Evolutionary conservation across 1,284 basidiomycete genomes (phyloP).

Genomic region (Erythrobasidium hasegawianum): DNA sequence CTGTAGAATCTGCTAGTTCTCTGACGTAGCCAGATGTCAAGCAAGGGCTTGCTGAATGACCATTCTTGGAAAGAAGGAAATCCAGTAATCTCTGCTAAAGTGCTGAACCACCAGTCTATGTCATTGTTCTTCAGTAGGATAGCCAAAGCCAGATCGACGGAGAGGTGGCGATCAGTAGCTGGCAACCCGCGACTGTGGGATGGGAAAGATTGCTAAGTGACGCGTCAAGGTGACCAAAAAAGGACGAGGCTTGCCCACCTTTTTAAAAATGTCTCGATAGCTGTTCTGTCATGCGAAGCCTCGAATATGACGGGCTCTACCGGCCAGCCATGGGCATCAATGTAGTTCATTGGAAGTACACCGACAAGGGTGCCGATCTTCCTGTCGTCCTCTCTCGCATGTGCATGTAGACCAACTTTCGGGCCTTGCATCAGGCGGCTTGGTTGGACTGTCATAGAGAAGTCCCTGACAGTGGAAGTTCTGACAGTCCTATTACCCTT

Average conservation of each 20-base stretch:
- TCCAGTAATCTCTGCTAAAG: background rate
- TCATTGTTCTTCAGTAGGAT: conserved; percentile 6
- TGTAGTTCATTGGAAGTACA: background rate
- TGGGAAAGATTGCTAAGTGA: background rate
- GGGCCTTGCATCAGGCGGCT: background rate
- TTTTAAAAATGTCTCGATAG: background rate
- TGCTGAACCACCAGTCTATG: conserved; percentile 13
- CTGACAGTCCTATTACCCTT: too few relatives aligned
- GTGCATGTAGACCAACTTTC: background rate
- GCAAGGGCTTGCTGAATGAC: background rate
- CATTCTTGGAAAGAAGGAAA: background rate
- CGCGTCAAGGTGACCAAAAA: background rate
- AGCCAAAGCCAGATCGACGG: background rate
- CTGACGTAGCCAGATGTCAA: background rate
- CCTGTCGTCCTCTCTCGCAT: background rate
- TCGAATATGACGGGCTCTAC: background rate
- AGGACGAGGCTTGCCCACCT: background rate
- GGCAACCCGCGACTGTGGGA: conserved; percentile 1
- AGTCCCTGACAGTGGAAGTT: background rate
- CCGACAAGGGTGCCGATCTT: background rate
- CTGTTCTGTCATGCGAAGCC: background rate
- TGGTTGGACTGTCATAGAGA: background rate
- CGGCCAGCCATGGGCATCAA: background rate
- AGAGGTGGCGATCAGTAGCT: background rate
- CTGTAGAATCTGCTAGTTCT: background rate